A percentile compares a stretch with the other conserved stretches of the same genome.
phyloP scores from a whole-genome alignment of 139 green algal genomes.

The Chlorella sp. region DNA sequence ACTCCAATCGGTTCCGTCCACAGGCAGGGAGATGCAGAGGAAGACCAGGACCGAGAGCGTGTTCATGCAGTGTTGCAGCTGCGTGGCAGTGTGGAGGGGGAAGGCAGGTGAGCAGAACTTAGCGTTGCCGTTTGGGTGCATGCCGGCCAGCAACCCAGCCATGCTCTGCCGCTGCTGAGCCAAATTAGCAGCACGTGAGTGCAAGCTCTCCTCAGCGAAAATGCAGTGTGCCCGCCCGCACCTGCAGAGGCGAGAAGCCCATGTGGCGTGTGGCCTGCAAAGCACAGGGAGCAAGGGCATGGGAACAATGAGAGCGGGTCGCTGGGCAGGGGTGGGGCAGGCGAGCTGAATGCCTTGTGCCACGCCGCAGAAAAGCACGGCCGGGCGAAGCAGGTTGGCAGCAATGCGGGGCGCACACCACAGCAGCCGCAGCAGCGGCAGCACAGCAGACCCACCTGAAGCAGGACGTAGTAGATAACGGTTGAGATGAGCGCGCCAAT shows the following conservation, averaged over 20 bases:
- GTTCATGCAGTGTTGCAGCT: constrained; percentile 33
- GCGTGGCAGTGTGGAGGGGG: background rate
- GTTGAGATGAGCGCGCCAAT: constrained; percentile 3
- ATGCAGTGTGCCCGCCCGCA: background rate
- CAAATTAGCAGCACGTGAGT: too few species aligned
- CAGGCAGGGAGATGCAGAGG: constrained; percentile 11
- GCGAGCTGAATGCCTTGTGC: too few species aligned
- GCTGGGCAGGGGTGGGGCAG: background rate
- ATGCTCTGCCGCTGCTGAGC: too few species aligned
- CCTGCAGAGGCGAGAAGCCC: background rate
- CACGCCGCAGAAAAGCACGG: too few species aligned
- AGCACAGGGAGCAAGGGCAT: background rate
- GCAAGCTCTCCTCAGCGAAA: too few species aligned
- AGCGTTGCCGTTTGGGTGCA: too few species aligned
- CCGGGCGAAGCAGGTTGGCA: too few species aligned
- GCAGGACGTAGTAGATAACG: constrained; percentile 1
- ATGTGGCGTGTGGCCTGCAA: constrained; percentile 10
- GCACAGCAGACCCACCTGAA: constrained; percentile 2
- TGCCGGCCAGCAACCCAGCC: background rate
- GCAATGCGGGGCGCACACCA: background rate
- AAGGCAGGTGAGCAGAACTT: background rate
- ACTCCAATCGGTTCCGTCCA: constrained; percentile 5
- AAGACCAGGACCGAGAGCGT: background rate
- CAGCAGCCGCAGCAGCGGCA: background rate
- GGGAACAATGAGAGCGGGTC: too few species aligned